phyloP scores from a whole-genome alignment of 2,329 filamentous ascomycete species.

The Exophiala sp. region DNA sequence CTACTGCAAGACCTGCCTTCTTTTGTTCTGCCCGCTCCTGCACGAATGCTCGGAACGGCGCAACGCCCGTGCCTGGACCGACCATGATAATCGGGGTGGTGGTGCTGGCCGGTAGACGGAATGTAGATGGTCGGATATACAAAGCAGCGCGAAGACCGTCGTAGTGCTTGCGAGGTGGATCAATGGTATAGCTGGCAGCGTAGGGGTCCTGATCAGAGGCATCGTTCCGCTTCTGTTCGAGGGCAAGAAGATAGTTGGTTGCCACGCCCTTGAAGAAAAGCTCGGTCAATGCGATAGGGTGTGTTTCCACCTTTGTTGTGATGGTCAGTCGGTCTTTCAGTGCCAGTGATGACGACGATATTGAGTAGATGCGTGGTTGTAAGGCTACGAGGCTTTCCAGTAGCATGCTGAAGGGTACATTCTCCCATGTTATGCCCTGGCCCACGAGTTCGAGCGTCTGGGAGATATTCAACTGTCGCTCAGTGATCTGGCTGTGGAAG shows the following conservation, averaged over 20 bases:
- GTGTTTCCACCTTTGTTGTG: conserved; percentile 13
- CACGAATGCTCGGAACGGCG: conserved; percentile 23
- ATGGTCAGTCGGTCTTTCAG: conserved; percentile 12
- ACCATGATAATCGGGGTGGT: conserved; percentile 30
- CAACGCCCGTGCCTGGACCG: conserved; percentile 29
- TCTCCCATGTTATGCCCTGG: conserved; percentile 16
- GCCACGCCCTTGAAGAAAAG: conserved; percentile 8
- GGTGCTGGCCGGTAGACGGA: conserved; percentile 23
- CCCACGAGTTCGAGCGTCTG: conserved; percentile 51
- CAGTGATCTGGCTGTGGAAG: conserved; percentile 69
- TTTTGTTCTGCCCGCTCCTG: conserved; percentile 29
- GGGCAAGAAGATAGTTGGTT: conserved; percentile 14
- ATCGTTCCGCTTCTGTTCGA: not conserved
- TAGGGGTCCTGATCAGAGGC: not conserved
- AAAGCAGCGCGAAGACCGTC: not conserved
- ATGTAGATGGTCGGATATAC: conserved; percentile 17
- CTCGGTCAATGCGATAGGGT: not conserved
- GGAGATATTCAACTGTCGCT: conserved; percentile 62
- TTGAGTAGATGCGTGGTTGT: conserved; percentile 24
- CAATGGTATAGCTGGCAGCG: conserved; percentile 2
- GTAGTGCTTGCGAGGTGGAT: conserved; percentile 3
- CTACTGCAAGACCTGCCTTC: conserved; percentile 35
- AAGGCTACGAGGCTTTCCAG: conserved; percentile 16
- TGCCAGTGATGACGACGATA: conserved; percentile 15
- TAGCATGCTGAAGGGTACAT: conserved; percentile 19